Conservation (phyloP, 352 stramenopile genomes). For the Globisporangium heterothallicum region DNA sequence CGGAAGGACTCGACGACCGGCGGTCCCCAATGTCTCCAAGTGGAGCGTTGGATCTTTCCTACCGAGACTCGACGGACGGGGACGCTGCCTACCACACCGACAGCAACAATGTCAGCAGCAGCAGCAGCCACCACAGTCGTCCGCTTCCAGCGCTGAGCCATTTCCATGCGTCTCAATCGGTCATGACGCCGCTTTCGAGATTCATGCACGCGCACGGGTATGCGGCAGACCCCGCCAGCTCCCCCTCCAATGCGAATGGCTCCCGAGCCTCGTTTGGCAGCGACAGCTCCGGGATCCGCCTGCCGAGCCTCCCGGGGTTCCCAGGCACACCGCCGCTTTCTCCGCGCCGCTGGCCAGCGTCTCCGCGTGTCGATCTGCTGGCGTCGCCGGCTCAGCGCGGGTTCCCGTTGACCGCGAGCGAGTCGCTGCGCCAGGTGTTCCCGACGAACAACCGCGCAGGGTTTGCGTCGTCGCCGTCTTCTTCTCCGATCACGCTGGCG, state of each 20-base stretch:
- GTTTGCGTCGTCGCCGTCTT: conserved; percentile 4
- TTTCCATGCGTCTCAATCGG: conserved; percentile 17
- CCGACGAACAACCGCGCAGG: conserved; percentile 15
- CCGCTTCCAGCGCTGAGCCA: conserved; percentile 30
- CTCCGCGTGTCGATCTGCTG: conserved; percentile 18
- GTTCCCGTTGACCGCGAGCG: conserved; percentile 18
- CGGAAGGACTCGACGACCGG: conserved; percentile 3
- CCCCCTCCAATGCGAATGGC: conserved; percentile 17
- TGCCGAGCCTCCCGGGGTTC: conserved; percentile 29
- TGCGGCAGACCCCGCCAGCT: conserved; percentile 30
- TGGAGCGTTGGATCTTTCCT: conserved; percentile 2
- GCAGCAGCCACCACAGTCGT: not conserved
- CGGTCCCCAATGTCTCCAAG: conserved; percentile 3
- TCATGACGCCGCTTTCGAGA: conserved; percentile 36
- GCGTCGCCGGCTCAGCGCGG: conserved; percentile 11
- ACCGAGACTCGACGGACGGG: not conserved
- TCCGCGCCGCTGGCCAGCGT: conserved; percentile 25
- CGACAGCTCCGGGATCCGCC: conserved; percentile 25
- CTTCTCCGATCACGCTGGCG: conserved; percentile 19
- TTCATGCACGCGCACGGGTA: conserved; percentile 67
- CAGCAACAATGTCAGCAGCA: not conserved
- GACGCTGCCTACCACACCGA: not conserved
- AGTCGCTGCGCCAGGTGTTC: conserved; percentile 16
- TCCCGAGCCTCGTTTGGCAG: conserved; percentile 11
- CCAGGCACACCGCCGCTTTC: conserved; percentile 33